Evolutionary conservation across 129 eudicot species (phyloP).

Genomic region (Solidago caesia): DNA sequence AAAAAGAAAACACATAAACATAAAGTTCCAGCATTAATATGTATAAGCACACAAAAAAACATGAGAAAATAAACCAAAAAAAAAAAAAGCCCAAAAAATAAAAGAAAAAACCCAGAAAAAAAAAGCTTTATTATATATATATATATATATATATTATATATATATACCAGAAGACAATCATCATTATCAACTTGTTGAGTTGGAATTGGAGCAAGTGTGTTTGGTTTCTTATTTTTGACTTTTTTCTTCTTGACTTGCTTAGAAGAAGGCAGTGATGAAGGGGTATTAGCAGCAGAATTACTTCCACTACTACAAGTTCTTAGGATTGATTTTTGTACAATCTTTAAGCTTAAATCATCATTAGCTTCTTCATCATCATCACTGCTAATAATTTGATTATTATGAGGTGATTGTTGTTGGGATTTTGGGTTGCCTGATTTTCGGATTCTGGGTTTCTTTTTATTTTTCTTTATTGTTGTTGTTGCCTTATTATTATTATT

Average conservation of each 20-base stretch:
- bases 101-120: too few relatives aligned
- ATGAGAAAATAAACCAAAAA: too few relatives aligned
- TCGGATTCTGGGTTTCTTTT: slow-evolving; percentile 25
- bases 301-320: slow-evolving; percentile 20
- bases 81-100: too few relatives aligned
- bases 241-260: slow-evolving; percentile 44
- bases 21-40: too few relatives aligned
- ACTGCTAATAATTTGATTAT: slow-evolving; percentile 28
- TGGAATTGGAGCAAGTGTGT: background rate
- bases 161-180: too few relatives aligned
- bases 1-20: too few relatives aligned
- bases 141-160: too few relatives aligned
- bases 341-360: slow-evolving; percentile 75
- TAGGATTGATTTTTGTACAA: slow-evolving; percentile 56
- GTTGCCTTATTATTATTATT: too few relatives aligned
- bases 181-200: too few relatives aligned
- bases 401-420: slow-evolving; percentile 25
- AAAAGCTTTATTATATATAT: too few relatives aligned
- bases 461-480: background rate
- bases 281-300: background rate
- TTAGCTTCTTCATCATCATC: slow-evolving; percentile 71
- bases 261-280: slow-evolving; percentile 11
- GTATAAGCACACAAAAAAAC: too few relatives aligned
- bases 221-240: slow-evolving; percentile 19
- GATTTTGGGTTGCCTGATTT: slow-evolving; percentile 22